Conservation (phyloP, 257 asterid genomes). For the Primulina huaijiensis region DNA sequence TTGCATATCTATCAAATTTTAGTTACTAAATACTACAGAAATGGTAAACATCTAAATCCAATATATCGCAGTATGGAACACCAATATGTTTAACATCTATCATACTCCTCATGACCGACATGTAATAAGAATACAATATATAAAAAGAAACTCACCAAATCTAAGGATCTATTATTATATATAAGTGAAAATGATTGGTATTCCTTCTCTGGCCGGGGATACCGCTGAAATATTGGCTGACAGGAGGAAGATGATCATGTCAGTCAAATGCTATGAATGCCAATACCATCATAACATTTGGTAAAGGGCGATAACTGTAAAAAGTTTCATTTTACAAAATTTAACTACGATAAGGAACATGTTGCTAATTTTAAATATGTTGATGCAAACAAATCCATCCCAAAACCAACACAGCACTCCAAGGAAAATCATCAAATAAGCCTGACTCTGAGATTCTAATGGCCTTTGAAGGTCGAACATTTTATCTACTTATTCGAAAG, state of each 20-base stretch:
- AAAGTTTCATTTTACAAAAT: background rate
- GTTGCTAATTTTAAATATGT: background rate
- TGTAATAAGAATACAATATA: conserved; percentile 11
- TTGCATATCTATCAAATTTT: conserved; percentile 65
- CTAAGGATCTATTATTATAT: conserved; percentile 74
- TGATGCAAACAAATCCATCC: too few relatives aligned
- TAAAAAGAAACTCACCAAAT: conserved; percentile 65
- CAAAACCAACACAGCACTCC: too few relatives aligned
- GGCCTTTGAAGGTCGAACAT: too few relatives aligned
- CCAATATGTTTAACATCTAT: background rate
- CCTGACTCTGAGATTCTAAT: conserved; percentile 3
- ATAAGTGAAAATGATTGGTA: conserved; percentile 91
- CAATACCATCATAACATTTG: background rate
- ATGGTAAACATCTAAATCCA: conserved; percentile 7
- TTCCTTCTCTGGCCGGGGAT: conserved; percentile 96
- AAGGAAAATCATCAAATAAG: conserved; percentile 14
- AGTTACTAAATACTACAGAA: conserved; percentile 16
- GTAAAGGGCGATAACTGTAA: background rate
- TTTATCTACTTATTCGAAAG: too few relatives aligned
- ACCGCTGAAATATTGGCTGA: conserved; percentile 82
- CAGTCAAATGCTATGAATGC: conserved; percentile 25
- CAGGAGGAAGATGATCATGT: conserved; percentile 16
- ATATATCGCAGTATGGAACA: conserved; percentile 5
- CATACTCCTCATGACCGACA: conserved; percentile 11
- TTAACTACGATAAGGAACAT: conserved; percentile 5